Evolutionary conservation across 345 rosid species (phyloP).

Genomic region (Rhodamnia argentea): DNA sequence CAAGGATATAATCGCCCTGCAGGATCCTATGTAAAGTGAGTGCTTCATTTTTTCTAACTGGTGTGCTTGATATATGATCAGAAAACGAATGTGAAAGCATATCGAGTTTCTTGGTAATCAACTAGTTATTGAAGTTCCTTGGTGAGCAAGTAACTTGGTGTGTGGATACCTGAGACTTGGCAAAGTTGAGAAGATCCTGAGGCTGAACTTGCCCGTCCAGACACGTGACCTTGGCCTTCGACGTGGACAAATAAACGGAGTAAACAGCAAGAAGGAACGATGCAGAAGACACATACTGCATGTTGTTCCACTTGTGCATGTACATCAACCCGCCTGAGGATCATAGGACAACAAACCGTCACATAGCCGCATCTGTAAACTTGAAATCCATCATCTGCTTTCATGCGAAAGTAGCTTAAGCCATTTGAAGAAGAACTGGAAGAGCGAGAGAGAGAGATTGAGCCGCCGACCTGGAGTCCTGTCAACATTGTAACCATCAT

Average conservation of each 20-base stretch:
- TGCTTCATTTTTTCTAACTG: neutral
- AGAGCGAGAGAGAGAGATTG: neutral
- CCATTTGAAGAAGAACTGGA: neutral
- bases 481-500: conserved; percentile 57
- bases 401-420: neutral
- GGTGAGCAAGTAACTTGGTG: neutral
- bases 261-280: conserved; percentile 59
- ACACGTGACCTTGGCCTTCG: conserved; percentile 53
- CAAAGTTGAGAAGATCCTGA: conserved; percentile 44
- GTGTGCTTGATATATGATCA: neutral
- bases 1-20: conserved; percentile 71
- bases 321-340: conserved; percentile 61
- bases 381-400: neutral
- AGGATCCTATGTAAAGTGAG: neutral
- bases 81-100: neutral
- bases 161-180: conserved; percentile 52
- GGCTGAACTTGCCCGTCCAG: conserved; percentile 50
- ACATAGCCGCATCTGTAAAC: neutral
- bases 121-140: neutral
- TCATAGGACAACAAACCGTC: neutral
- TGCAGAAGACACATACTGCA: conserved; percentile 73
- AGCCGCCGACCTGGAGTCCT: conserved; percentile 43
- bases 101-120: neutral
- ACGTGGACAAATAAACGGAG: conserved; percentile 50
- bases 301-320: conserved; percentile 75